Evolutionary conservation across 192 early-diverging fungal species (phyloP), one percentile per base, ranked within the genome.

Genomic region (Linnemannia hyalina): DNA sequence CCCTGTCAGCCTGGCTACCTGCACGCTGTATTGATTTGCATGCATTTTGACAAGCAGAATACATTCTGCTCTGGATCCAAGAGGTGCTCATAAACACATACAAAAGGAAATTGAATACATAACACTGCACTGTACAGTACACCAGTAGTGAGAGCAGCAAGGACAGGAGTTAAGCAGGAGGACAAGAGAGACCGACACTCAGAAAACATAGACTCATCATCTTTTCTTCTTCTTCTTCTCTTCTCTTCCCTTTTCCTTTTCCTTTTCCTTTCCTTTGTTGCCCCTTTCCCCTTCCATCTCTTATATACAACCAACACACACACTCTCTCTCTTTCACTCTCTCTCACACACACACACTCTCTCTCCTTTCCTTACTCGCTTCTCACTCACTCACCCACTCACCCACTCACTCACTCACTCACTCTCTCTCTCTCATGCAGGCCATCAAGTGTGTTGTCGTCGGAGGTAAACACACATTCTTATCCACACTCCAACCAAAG

Each of bases 371-470:
- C n/a, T 29, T 35, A 42, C 36, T n/a, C 1, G 5, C 36, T 1
- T 32, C 38, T 15, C 47, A 65, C 41, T 7, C 42, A 68, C 29
- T 26, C 57, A 23, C 35, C 32, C 55, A 29, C 44, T 29, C 55
- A 3, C 40, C 40, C 35, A 35, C 35, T 35, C 35, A 35, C 35
- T 35, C 35, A 35, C 36, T 29, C 46, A 29, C 29, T 68, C 26
- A 32, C 20, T 38, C 70, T 36, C 70, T 36, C 18, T 20, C 47
- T 46, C 76, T 32, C 68, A 81, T 81, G 80, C 80, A 81, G 80
- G 80, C 80, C 68, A 81, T 81, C 80, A 81, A 81, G 44, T 81
- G 80, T 76, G 80, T 81, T 57, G 80, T 81, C 41, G 80, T 81
- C 44, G 80, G 80, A 81, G 80, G 80, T 81, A 81, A 68, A n/a